Base-by-base conservation (phyloP, 495 filamentous ascomycete genomes). In the Podospora fimiseda region DNA sequence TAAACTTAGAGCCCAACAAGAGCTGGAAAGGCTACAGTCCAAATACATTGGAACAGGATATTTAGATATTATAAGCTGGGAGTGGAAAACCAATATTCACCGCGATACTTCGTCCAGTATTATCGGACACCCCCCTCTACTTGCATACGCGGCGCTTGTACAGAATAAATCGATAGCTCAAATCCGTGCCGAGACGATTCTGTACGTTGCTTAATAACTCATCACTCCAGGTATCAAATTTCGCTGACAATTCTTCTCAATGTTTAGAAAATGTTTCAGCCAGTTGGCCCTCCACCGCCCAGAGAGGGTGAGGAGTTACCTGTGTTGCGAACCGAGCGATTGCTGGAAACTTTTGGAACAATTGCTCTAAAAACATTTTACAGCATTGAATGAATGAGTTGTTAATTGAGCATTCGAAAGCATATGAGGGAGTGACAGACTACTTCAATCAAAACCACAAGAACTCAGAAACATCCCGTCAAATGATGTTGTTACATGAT, bases 41-140 rank as follows among this genome's bases (percentile, higher is more conserved):
- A 90, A 90, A 45, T 94, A 93, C 74, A 75, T 98, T 63, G 93
- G 93, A 65, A 97, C 91, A 9, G 94, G 94, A n/a, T 90, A 96
- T 71, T 89, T 92, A 46, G 93, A 99, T 73, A 97, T 93, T 8
- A 96, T 94, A 14, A 90, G 87, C 64, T 90, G 79, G 82, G 93
- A 99, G 74, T 99, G 92, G 90, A 80, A 83, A 45, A 86, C 85
- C 24, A 99, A 99, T 69, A 86, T 93, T 63, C 78, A 91, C 57
- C 87, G 88, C 60, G 90, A 95, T 69, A 86, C 80, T 33, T 88
- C 84, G 63, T 81, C 90, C 9, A 86, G 79, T 52, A 89, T 93
- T 62, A 79, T 96, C 59, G 93, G 93, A 16, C 93, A 99, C 65
- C 87, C 91, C 16, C 85, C 90, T 1, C 70, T 96, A 50, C 77